phyloP scores from a whole-genome alignment of 352 stramenopile genomes.

The Phytopythium mirpurense region DNA sequence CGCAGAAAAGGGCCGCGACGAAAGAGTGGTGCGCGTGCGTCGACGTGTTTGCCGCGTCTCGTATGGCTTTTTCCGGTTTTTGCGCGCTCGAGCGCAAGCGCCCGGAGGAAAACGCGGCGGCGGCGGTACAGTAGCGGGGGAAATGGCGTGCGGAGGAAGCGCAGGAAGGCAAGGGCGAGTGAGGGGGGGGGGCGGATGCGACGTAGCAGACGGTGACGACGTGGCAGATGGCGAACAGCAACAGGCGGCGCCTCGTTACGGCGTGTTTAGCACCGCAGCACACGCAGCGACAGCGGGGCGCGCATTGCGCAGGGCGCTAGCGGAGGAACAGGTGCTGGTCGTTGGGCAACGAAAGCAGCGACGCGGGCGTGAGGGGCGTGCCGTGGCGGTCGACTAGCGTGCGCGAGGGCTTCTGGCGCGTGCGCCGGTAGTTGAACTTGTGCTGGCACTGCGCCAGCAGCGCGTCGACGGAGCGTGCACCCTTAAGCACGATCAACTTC shows the following conservation, averaged over 20 bases:
- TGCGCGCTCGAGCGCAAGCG: constrained; percentile 42
- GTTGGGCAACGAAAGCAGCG: constrained; percentile 16
- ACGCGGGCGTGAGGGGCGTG: constrained; percentile 13
- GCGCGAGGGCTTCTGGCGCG: constrained; percentile 18
- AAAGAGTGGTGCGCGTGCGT: constrained; percentile 55
- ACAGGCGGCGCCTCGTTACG: too few relatives aligned
- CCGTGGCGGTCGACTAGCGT: constrained; percentile 29
- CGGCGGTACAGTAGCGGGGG: not conserved
- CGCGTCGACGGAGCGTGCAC: constrained; percentile 15
- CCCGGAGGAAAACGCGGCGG: not conserved
- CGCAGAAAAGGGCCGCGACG: constrained; percentile 13
- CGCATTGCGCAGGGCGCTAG: too few relatives aligned
- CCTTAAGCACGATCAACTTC: constrained; percentile 33
- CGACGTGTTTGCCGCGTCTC: constrained; percentile 31
- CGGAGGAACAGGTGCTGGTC: constrained; percentile 32
- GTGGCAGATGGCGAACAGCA: constrained; percentile 1
- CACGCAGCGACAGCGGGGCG: not conserved
- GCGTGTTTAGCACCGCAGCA: too few relatives aligned
- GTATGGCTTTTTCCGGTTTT: constrained; percentile 64
- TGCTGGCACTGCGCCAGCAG: constrained; percentile 29
- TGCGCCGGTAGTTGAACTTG: constrained; percentile 21
- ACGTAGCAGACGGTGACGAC: not conserved
- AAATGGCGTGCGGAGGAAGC: not conserved
- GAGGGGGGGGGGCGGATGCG: constrained; percentile 5
- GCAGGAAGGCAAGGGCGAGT: not conserved